A percentile compares a stretch with the other conserved stretches of the same genome.
phyloP scores from a whole-genome alignment of 2,329 filamentous ascomycete species.

The Biscogniauxia sp. region DNA sequence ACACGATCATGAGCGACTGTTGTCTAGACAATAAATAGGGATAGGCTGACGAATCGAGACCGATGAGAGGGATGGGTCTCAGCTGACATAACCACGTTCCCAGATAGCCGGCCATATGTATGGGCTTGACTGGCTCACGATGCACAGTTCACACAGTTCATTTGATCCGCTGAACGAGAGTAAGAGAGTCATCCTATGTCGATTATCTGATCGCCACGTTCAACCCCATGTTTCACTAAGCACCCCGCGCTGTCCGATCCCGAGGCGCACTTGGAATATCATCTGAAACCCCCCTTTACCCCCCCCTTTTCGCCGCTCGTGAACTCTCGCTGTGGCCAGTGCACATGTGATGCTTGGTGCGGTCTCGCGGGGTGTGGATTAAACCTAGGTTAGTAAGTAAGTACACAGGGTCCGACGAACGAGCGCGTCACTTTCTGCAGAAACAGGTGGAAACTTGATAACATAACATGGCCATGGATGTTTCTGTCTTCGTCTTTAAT shows the following conservation, averaged over 20 bases:
- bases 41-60: not conserved
- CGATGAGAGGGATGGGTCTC: not conserved
- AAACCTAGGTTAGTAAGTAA: no score
- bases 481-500: not conserved
- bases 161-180: no score
- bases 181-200: not conserved
- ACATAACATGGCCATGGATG: no score
- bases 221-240: not conserved
- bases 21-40: not conserved
- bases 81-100: not conserved
- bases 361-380: no score
- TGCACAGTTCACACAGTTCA: not conserved
- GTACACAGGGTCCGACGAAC: not conserved
- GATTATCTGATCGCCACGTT: not conserved
- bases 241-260: not conserved
- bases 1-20: not conserved
- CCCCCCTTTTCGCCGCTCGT: not conserved
- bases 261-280: not conserved
- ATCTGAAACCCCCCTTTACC: not conserved
- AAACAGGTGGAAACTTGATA: not conserved
- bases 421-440: not conserved
- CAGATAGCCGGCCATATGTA: not conserved
- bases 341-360: not conserved
- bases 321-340: not conserved
- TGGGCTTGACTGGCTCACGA: not conserved